phyloP scores from a whole-genome alignment of 179 eudicot species.

The Carnegiea gigantea region DNA sequence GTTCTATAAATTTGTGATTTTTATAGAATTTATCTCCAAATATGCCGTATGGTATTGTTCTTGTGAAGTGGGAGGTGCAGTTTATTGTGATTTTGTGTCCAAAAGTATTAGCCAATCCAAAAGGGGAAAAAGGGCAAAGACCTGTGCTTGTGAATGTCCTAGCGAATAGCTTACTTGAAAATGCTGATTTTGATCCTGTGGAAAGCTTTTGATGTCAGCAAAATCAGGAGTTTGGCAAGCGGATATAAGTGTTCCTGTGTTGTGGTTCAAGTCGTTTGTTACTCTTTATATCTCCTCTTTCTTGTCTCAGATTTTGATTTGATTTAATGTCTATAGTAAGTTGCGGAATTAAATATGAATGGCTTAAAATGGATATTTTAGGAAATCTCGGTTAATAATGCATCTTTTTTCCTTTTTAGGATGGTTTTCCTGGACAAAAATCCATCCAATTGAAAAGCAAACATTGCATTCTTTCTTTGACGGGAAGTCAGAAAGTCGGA shows the following conservation, averaged over 20 bases:
- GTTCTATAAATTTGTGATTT: not conserved
- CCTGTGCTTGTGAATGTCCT: too few species aligned
- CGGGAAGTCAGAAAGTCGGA: conserved; percentile 71
- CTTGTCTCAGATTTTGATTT: not conserved
- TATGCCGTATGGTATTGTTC: not conserved
- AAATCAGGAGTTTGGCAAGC: not conserved
- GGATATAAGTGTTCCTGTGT: not conserved
- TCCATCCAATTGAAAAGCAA: conserved; percentile 79
- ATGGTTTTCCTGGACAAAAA: conserved; percentile 90
- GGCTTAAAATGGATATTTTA: not conserved
- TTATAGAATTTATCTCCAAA: not conserved
- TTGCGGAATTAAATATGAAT: not conserved
- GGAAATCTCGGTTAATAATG: not conserved
- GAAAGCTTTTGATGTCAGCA: conserved; percentile 3
- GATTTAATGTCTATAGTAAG: not conserved
- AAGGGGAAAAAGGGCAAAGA: not conserved
- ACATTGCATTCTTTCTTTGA: conserved; percentile 73
- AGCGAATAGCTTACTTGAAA: not conserved
- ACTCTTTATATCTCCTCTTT: not conserved
- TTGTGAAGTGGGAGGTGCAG: not conserved
- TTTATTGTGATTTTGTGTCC: not conserved
- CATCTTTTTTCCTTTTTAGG: conserved; percentile 39
- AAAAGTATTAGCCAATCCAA: not conserved
- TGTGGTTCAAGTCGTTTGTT: not conserved
- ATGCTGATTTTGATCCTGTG: not conserved